A percentile compares a stretch with the other conserved stretches of the same genome.
Conservation (phyloP, 805 yeast species). For the Ogataea nitratoaversa region DNA sequence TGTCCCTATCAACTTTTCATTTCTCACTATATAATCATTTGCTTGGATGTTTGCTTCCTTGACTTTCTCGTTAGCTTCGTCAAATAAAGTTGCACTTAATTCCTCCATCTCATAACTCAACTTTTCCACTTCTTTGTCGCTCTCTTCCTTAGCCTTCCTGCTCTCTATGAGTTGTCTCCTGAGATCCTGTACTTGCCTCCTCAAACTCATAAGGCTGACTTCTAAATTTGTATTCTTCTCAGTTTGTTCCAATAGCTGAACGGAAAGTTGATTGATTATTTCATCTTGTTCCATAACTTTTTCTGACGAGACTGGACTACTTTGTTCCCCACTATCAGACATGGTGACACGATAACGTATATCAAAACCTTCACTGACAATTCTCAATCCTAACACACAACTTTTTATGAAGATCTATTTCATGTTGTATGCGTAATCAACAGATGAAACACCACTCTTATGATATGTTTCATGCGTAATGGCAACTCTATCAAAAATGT, state of each 20-base stretch:
- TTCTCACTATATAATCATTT: constrained; percentile 54
- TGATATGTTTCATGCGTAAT: too few species aligned
- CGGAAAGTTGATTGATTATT: constrained; percentile 22
- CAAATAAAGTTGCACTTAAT: constrained; percentile 68
- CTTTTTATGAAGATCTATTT: too few species aligned
- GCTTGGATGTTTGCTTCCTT: constrained; percentile 70
- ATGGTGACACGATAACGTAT: too few species aligned
- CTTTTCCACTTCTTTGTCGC: constrained; percentile 56
- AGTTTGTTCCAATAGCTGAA: constrained; percentile 25
- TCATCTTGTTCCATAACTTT: constrained; percentile 5
- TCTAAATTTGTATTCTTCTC: constrained; percentile 21
- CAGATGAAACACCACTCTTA: too few species aligned
- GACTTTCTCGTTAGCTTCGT: constrained; percentile 84
- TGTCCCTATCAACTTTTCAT: constrained; percentile 48
- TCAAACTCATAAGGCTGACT: constrained; percentile 26
- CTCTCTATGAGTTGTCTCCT: constrained; percentile 29
- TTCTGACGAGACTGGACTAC: too few species aligned
- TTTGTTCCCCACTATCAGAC: neutral
- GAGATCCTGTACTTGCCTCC: constrained; percentile 29
- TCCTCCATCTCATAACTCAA: constrained; percentile 77
- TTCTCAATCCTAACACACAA: too few species aligned
- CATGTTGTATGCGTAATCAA: too few species aligned
- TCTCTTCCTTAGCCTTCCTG: constrained; percentile 37
- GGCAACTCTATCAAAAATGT: too few species aligned
- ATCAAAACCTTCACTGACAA: too few species aligned